Evolutionary conservation across 1,284 basidiomycete genomes (phyloP).

Genomic region (Dichomitus squalens): DNA sequence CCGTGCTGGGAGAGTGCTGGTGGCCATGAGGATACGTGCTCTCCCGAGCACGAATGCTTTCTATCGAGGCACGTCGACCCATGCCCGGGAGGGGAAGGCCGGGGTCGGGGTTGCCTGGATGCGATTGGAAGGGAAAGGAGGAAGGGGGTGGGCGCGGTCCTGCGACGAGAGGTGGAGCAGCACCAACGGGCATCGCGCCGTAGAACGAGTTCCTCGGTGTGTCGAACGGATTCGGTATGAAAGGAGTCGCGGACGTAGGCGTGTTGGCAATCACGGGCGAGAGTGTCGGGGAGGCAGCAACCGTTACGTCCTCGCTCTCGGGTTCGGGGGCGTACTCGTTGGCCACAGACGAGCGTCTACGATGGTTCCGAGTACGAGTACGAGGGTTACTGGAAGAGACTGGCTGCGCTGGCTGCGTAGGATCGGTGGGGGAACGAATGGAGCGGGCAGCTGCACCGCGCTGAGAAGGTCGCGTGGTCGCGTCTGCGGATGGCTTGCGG

Average conservation of each 20-base stretch:
- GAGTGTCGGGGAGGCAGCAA: not conserved
- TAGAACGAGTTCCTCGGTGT: conserved; percentile 28
- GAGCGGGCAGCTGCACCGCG: not conserved
- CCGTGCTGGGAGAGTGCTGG: conserved; percentile 10
- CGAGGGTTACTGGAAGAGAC: conserved; percentile 13
- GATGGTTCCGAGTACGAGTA: conserved; percentile 25
- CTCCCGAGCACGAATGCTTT: conserved; percentile 36
- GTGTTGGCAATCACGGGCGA: conserved; percentile 3
- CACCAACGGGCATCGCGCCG: conserved; percentile 11
- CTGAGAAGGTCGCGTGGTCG: not conserved
- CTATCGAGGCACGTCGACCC: conserved; percentile 35
- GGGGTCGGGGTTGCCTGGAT: conserved; percentile 64
- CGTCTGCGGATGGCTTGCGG: conserved; percentile 14
- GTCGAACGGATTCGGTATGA: conserved; percentile 28
- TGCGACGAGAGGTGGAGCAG: conserved; percentile 8
- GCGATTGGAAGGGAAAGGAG: conserved; percentile 56
- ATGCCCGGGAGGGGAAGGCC: conserved; percentile 44
- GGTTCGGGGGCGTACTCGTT: conserved; percentile 25
- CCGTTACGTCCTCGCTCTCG: conserved; percentile 7
- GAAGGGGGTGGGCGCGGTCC: conserved; percentile 33
- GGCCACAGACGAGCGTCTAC: conserved; percentile 27
- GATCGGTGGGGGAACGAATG: not conserved
- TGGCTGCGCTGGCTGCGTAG: conserved; percentile 5
- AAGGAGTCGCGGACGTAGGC: conserved; percentile 9
- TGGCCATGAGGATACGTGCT: conserved; percentile 2